These are phyloP conservation scores for Lactuca saligna DNA, from an alignment of 129 eudicot species.

Conservation along the genomic window DNA sequence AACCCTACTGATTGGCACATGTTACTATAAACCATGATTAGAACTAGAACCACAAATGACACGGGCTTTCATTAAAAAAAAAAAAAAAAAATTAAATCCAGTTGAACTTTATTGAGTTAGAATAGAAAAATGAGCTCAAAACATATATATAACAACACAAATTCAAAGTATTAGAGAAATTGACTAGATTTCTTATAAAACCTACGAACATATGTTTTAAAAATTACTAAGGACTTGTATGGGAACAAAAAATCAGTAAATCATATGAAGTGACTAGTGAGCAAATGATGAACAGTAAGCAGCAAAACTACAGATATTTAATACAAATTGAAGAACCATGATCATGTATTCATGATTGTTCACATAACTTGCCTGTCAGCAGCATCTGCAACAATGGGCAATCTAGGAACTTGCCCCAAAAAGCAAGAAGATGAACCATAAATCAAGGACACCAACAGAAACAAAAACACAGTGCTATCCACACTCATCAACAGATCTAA, in stretches of 20 bases:
- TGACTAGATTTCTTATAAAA: too few species aligned
- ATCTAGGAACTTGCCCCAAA: slow-evolving; percentile 80
- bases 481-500: slow-evolving; percentile 91
- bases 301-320: slow-evolving; percentile 3
- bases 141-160: too few species aligned
- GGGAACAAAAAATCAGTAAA: background rate
- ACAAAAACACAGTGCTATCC: slow-evolving; percentile 95
- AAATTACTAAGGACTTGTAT: background rate
- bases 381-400: slow-evolving; percentile 98
- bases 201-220: background rate
- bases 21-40: too few species aligned
- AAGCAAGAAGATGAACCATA: slow-evolving; percentile 74
- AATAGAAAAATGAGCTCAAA: too few species aligned
- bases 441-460: slow-evolving; percentile 76
- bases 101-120: too few species aligned
- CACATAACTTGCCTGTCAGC: slow-evolving; percentile 94
- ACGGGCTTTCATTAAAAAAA: too few species aligned
- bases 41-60: too few species aligned
- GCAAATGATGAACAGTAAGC: background rate
- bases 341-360: background rate
- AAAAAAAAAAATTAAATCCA: too few species aligned
- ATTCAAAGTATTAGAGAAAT: too few species aligned
- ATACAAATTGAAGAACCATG: slow-evolving; percentile 9
- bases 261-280: background rate
- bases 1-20: too few species aligned